phyloP scores from a whole-genome alignment of 306 rosid genomes.

The Lupinus albus region DNA sequence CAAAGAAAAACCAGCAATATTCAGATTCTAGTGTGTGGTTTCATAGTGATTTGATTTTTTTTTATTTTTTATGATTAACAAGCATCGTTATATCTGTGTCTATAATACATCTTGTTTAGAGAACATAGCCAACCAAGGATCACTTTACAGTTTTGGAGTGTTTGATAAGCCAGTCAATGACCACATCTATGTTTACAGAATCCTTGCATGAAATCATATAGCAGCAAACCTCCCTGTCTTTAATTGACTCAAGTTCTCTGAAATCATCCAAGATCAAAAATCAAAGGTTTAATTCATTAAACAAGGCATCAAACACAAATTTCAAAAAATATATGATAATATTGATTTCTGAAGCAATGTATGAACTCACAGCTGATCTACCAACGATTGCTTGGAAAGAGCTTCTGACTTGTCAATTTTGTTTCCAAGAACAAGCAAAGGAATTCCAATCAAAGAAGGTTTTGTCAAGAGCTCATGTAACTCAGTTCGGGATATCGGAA shows the following conservation, averaged over 20 bases:
- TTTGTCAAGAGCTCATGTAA: slow-evolving; percentile 82
- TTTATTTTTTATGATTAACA: neutral
- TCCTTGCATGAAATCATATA: slow-evolving; percentile 98
- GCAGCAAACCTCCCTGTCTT: slow-evolving; percentile 88
- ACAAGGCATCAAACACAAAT: slow-evolving; percentile 17
- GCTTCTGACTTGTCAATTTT: slow-evolving; percentile 95
- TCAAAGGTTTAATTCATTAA: slow-evolving; percentile 25
- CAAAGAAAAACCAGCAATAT: neutral
- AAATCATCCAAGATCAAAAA: slow-evolving; percentile 38
- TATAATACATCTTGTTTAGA: neutral
- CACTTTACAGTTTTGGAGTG: slow-evolving; percentile 77
- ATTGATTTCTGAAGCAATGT: slow-evolving; percentile 16
- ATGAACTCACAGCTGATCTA: slow-evolving; percentile 82
- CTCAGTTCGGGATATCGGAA: slow-evolving; percentile 83
- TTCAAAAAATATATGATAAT: neutral
- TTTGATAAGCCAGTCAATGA: slow-evolving; percentile 96
- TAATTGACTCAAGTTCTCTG: slow-evolving; percentile 84
- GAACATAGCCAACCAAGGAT: slow-evolving; percentile 31
- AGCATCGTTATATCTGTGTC: neutral
- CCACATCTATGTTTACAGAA: slow-evolving; percentile 84
- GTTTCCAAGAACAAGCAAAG: slow-evolving; percentile 87
- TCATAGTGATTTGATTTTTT: neutral
- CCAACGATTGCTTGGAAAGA: slow-evolving; percentile 84
- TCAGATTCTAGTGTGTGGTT: neutral
- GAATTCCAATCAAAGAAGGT: slow-evolving; percentile 75